A percentile compares a stretch with the other conserved stretches of the same genome.
Evolutionary conservation across 192 early-diverging fungal genomes (phyloP).

Genomic region (Coemansia erecta): DNA sequence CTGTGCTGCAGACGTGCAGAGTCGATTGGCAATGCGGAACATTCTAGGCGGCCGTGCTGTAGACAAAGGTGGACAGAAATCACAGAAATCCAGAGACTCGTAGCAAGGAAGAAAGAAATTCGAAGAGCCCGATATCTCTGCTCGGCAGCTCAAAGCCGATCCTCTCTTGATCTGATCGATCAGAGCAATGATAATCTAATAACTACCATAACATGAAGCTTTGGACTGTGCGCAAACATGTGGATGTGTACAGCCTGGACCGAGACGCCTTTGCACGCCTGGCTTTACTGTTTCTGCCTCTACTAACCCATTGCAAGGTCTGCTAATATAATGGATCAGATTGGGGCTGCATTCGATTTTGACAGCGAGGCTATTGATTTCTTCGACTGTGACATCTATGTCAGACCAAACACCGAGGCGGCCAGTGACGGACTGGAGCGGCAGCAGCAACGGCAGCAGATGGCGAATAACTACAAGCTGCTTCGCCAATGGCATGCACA

Average conservation of each 20-base stretch:
- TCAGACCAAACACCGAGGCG: neutral
- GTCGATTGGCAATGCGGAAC: slow-evolving; percentile 34
- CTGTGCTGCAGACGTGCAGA: slow-evolving; percentile 16
- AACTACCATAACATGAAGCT: no score
- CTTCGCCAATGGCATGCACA: slow-evolving; percentile 31
- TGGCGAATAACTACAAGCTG: neutral
- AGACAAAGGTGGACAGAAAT: no score
- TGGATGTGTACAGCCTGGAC: no score
- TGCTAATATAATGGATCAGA: neutral
- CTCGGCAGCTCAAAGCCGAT: no score
- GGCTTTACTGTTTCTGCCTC: no score
- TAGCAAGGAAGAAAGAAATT: no score
- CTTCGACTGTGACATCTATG: slow-evolving; percentile 38
- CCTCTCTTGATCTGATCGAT: no score
- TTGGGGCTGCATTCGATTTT: neutral
- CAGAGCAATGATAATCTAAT: no score
- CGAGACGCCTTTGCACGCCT: no score
- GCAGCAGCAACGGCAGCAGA: slow-evolving; percentile 5
- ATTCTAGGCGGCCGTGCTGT: slow-evolving; percentile 5
- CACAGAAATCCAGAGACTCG: no score
- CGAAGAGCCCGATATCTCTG: no score
- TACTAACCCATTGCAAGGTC: neutral
- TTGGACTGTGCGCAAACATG: no score
- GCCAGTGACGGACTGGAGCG: neutral
- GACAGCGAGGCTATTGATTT: slow-evolving; percentile 15